These are phyloP conservation scores for Teratosphaeria nubilosa DNA, from an alignment of 2,329 filamentous ascomycete species.

Conservation along the genomic window DNA sequence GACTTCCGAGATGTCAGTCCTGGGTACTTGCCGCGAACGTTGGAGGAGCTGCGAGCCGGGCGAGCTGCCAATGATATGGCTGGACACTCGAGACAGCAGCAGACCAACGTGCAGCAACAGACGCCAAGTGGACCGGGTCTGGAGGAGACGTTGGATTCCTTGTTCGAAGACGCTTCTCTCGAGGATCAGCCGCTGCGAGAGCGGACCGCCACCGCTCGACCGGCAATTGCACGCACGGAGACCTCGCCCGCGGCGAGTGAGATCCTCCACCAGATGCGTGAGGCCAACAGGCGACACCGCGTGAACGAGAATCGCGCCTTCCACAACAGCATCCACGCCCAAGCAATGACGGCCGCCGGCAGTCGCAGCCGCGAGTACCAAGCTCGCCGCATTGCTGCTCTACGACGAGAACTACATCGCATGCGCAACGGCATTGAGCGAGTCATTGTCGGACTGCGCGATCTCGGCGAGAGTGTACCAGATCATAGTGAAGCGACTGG, in stretches of 20 bases:
- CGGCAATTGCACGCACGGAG: background rate
- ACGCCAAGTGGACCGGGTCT: slow-evolving; percentile 15
- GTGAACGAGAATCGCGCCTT: background rate
- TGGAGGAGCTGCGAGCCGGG: slow-evolving; percentile 34
- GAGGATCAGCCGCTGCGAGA: slow-evolving; percentile 11
- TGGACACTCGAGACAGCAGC: slow-evolving; percentile 10
- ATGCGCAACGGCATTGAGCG: slow-evolving; percentile 30
- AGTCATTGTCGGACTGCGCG: slow-evolving; percentile 26
- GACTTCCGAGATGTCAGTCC: slow-evolving; percentile 37
- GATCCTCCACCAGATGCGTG: background rate
- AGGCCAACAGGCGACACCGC: background rate
- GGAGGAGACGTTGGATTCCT: slow-evolving; percentile 25
- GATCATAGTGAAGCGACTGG: slow-evolving; percentile 22
- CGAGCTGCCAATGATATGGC: slow-evolving; percentile 20
- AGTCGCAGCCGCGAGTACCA: slow-evolving; percentile 26
- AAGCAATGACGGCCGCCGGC: slow-evolving; percentile 17
- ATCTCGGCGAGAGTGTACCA: slow-evolving; percentile 26
- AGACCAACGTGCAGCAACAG: slow-evolving; percentile 4
- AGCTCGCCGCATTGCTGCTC: slow-evolving; percentile 24
- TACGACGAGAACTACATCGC: slow-evolving; percentile 27
- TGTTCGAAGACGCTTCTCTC: slow-evolving; percentile 21
- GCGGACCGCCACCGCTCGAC: background rate
- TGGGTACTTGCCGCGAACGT: slow-evolving; percentile 36
- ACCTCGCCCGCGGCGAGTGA: background rate
- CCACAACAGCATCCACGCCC: slow-evolving; percentile 14